Evolutionary conservation across 371 early-diverging fungal genomes (phyloP).

Genomic region (Dinochytrium kinnereticum): DNA sequence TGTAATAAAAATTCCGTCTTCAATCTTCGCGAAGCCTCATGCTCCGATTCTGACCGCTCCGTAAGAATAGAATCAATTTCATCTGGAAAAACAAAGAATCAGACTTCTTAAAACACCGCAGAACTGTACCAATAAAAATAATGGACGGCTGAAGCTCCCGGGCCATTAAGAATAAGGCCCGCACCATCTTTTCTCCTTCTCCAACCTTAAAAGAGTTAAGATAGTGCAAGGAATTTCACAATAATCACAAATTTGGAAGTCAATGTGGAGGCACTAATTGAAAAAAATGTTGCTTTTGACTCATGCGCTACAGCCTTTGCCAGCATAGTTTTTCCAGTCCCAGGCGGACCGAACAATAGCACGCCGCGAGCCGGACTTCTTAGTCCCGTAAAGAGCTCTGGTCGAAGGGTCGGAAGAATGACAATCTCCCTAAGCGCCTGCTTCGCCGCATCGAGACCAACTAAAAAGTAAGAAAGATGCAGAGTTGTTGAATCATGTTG

Average conservation of each 20-base stretch:
- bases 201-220: constrained; percentile 52
- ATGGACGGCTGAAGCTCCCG: constrained; percentile 65
- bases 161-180: constrained; percentile 68
- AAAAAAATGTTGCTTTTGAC: constrained; percentile 90
- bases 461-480: constrained; percentile 34
- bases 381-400: constrained; percentile 79
- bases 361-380: constrained; percentile 74
- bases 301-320: constrained; percentile 87
- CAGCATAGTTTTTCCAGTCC: constrained; percentile 68
- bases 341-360: constrained; percentile 83
- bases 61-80: constrained; percentile 75
- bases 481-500: too few relatives aligned
- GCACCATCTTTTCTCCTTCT: constrained; percentile 77
- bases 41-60: constrained; percentile 73
- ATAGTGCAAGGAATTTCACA: neutral
- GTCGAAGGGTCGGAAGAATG: constrained; percentile 75
- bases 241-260: constrained; percentile 83
- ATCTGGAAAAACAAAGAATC: constrained; percentile 38
- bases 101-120: neutral
- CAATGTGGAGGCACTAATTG: constrained; percentile 91
- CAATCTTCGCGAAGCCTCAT: constrained; percentile 77
- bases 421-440: constrained; percentile 76
- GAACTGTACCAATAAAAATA: constrained; percentile 59
- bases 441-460: constrained; percentile 76
- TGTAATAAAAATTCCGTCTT: constrained; percentile 88